These are phyloP conservation scores for Prasinococcaceae sp. DNA, from an alignment of 139 green algal species.

Conservation along the genomic window DNA sequence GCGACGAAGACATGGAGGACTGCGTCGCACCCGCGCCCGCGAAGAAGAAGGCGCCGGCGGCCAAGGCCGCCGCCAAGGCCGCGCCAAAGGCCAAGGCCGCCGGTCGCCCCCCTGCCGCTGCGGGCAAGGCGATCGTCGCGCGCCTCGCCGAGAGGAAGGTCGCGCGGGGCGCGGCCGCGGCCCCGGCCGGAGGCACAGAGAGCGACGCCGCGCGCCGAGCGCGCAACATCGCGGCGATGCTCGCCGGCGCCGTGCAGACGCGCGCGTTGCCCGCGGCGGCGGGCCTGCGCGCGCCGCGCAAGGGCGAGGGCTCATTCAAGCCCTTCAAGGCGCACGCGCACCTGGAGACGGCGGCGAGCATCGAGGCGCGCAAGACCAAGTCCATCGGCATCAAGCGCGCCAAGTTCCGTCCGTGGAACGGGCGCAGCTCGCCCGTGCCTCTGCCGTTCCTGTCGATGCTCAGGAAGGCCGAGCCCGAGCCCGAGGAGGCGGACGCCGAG, in stretches of 20 bases:
- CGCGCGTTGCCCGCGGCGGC: too few relatives aligned
- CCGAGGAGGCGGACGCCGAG: not conserved
- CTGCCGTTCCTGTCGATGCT: constrained; percentile 4
- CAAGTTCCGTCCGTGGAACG: not conserved
- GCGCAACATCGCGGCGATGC: too few relatives aligned
- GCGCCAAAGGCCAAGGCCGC: not conserved
- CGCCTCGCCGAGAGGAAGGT: not conserved
- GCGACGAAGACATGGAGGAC: not conserved
- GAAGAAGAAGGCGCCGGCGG: not conserved
- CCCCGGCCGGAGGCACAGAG: constrained; percentile 3
- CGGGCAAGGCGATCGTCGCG: not conserved
- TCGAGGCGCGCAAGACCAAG: not conserved
- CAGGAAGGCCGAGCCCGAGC: not conserved
- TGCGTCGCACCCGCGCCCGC: not conserved
- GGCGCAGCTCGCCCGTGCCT: not conserved
- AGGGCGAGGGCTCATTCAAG: too few relatives aligned
- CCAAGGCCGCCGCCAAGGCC: not conserved
- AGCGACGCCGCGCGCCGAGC: too few relatives aligned
- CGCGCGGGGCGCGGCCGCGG: not conserved
- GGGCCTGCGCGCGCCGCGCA: too few relatives aligned
- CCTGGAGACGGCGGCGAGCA: not conserved
- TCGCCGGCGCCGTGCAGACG: too few relatives aligned
- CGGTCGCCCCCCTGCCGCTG: not conserved
- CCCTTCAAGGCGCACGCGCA: too few relatives aligned
- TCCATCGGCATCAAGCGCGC: not conserved